A percentile compares a stretch with the other conserved stretches of the same genome.
These are phyloP conservation scores for Limonium bicolor DNA, from an alignment of 148 eudicot genomes.

Conservation along the genomic window DNA sequence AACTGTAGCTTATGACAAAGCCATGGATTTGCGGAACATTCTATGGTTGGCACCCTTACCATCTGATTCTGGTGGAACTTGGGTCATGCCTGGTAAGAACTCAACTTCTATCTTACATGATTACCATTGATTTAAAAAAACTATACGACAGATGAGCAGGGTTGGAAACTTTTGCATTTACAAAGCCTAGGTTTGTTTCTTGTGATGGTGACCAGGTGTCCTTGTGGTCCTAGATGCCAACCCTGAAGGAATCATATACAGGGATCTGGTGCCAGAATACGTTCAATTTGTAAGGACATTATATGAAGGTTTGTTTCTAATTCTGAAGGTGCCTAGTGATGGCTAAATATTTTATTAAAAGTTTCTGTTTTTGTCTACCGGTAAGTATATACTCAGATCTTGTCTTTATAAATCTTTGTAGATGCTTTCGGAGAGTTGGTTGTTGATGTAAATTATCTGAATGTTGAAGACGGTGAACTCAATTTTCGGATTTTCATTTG, in stretches of 20 bases:
- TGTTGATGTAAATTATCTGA: constrained; percentile 83
- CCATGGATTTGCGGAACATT: constrained; percentile 86
- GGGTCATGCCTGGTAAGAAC: constrained; percentile 72
- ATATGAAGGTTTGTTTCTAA: constrained; percentile 73
- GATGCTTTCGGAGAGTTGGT: constrained; percentile 71
- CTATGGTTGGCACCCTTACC: constrained; percentile 97
- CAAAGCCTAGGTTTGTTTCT: neutral
- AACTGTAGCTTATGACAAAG: constrained; percentile 42
- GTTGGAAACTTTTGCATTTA: neutral
- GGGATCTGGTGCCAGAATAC: constrained; percentile 79
- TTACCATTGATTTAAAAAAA: neutral
- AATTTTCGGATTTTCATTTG: constrained; percentile 72
- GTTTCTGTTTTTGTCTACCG: too few relatives aligned
- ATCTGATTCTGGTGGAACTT: constrained; percentile 31
- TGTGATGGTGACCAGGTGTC: constrained; percentile 37
- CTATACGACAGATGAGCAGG: neutral
- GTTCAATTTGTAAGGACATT: constrained; percentile 65
- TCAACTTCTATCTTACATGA: neutral
- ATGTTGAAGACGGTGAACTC: constrained; percentile 35
- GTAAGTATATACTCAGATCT: too few relatives aligned
- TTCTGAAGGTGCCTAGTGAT: too few relatives aligned
- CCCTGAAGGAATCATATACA: constrained; percentile 82
- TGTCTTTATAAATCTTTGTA: too few relatives aligned
- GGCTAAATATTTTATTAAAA: too few relatives aligned
- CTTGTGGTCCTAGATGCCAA: constrained; percentile 82